Evolutionary conservation across 441 rosid species (phyloP), one percentile per base, ranked within the genome.

Genomic region (Arabidopsis hybrid): DNA sequence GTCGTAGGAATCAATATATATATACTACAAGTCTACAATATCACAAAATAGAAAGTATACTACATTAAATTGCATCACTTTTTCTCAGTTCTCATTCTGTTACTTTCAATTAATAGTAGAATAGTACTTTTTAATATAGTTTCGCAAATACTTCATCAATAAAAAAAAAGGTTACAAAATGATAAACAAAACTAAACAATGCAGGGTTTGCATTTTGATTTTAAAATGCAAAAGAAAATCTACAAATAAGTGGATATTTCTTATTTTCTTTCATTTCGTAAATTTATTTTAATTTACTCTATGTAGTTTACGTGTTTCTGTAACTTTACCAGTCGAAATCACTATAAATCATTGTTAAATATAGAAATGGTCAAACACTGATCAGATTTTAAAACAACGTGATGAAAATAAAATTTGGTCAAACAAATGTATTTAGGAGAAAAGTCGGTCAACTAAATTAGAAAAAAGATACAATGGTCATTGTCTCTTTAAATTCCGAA

Each of bases 371-470:
- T 53, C n/a, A 53, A 18, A 9, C 26, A 21, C 26, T 21, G 26
- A 21, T 21, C 32, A 3, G 12, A 16, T 47, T 58, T 18, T 13
- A 36, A 6, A 38, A 58, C 14, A 46, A 71, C 36, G 52, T 61
- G 62, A 40, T 61, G 68, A 5, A 50, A 47, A 69, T 11, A 1
- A 2, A 52, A 26, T 8, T 12, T 40, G 69, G 66, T 57, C 76
- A 64, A 65, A 76, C 29, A 69, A 62, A 12, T 56, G 59, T 64
- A 39, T 31, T 32, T 39, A 57, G 14, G 71, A 63, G 75, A 70
- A 65, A 77, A 58, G 76, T 58, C 62, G 76, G 80, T 77, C 75
- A 77, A 58, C 62, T 65, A 71, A 57, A 71, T 65, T 57, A 43
- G 60, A 21, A 60, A 57, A 69, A 76, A 71, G 76, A 70, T 49